These are phyloP conservation scores for Rhododendron henanense DNA, from an alignment of 148 eudicot genomes.

Conservation along the genomic window DNA sequence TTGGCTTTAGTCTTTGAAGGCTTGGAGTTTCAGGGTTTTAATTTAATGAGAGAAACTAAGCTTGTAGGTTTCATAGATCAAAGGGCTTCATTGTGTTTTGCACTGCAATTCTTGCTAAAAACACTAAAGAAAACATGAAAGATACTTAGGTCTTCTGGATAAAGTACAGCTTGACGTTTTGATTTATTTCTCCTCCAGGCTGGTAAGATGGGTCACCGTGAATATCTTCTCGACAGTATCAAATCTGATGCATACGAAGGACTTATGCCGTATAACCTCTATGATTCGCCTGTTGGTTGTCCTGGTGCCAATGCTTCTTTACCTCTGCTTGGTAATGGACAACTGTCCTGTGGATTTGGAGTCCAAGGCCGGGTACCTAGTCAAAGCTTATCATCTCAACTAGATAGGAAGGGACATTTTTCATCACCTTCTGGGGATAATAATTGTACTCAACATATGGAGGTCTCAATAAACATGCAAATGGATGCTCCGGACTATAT, in stretches of 20 bases:
- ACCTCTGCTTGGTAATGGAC: constrained; percentile 28
- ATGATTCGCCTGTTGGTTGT: constrained; percentile 26
- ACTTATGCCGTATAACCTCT: constrained; percentile 21
- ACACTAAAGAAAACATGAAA: background rate
- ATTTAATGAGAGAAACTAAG: background rate
- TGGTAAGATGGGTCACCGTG: constrained; percentile 19
- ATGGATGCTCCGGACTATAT: constrained; percentile 10
- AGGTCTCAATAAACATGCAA: constrained; percentile 9
- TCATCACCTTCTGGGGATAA: constrained; percentile 28
- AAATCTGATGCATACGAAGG: constrained; percentile 35
- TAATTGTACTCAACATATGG: constrained; percentile 14
- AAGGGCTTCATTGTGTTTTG: background rate
- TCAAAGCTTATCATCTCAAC: constrained; percentile 16
- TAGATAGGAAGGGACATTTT: constrained; percentile 25
- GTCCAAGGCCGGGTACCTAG: constrained; percentile 20
- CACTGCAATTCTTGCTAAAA: background rate
- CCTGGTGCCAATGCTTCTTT: constrained; percentile 25
- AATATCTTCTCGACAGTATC: constrained; percentile 16
- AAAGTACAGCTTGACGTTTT: background rate
- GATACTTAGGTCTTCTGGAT: background rate
- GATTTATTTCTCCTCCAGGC: constrained; percentile 26
- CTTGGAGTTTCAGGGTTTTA: background rate
- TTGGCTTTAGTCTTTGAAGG: background rate
- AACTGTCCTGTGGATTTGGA: constrained; percentile 21
- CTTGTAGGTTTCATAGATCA: background rate